phyloP scores from a whole-genome alignment of 192 early-diverging fungal genomes.

The Entomortierella lignicola region DNA sequence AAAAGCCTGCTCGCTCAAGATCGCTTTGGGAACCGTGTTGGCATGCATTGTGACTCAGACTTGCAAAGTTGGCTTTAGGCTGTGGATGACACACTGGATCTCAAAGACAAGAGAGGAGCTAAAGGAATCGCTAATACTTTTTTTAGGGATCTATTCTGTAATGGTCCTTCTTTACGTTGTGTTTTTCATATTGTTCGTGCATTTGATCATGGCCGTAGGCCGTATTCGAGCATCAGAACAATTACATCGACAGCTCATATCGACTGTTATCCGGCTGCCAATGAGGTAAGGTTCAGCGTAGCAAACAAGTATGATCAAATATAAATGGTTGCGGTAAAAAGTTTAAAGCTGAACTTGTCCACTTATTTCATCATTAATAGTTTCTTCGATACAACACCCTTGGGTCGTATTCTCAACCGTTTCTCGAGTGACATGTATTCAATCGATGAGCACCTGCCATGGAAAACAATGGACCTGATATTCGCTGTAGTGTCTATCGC shows the following conservation, averaged over 20 bases:
- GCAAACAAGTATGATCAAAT: too few relatives aligned
- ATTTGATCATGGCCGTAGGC: constrained; percentile 17
- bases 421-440: constrained; percentile 35
- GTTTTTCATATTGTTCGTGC: constrained; percentile 14
- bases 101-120: constrained; percentile 36
- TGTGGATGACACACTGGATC: constrained; percentile 49
- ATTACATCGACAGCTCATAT: constrained; percentile 17
- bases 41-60: constrained; percentile 3
- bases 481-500: constrained; percentile 1
- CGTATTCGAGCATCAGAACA: constrained; percentile 42
- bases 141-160: constrained; percentile 18
- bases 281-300: constrained; percentile 64
- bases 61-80: constrained; percentile 6
- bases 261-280: constrained; percentile 65
- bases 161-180: constrained; percentile 17
- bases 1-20: constrained; percentile 11
- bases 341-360: too few relatives aligned
- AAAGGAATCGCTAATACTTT: constrained; percentile 15
- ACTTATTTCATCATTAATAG: too few relatives aligned
- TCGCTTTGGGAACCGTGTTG: not conserved
- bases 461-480: constrained; percentile 45
- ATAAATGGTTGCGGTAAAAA: too few relatives aligned
- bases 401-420: constrained; percentile 33
- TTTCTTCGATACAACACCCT: constrained; percentile 45
- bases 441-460: constrained; percentile 53